Evolutionary conservation across 1,284 basidiomycete species (phyloP).

Genomic region (Naganishia sp.): DNA sequence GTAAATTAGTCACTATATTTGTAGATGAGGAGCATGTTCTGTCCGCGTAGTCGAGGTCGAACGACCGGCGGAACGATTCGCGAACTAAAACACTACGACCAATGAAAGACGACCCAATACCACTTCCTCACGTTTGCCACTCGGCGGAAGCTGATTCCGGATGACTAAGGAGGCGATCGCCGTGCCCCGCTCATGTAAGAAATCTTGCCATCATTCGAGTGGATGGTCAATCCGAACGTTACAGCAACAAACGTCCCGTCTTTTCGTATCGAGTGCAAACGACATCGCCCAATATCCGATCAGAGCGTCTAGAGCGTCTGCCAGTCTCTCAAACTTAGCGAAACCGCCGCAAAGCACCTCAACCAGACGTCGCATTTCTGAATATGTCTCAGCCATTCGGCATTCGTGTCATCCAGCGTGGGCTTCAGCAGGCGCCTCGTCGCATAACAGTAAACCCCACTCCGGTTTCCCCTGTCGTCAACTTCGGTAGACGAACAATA

Average conservation of each 20-base stretch:
- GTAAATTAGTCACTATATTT: not conserved
- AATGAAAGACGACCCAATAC: slow-evolving; percentile 2
- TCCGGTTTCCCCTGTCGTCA: not conserved
- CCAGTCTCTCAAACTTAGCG: not conserved
- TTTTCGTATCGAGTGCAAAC: no score
- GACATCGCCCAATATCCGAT: not conserved
- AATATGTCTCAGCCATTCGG: slow-evolving; percentile 18
- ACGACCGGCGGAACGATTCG: not conserved
- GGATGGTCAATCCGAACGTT: no score
- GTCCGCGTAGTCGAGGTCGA: not conserved
- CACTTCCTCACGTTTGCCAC: slow-evolving; percentile 11
- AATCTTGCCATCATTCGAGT: not conserved
- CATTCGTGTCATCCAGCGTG: slow-evolving; percentile 13
- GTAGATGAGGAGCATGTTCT: not conserved
- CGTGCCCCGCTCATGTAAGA: not conserved
- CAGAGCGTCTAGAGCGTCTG: not conserved
- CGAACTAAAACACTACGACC: not conserved
- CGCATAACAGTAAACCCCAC: not conserved
- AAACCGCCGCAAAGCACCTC: no score
- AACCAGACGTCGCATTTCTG: not conserved
- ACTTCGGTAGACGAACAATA: not conserved
- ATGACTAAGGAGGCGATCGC: slow-evolving; percentile 28
- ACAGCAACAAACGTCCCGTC: no score
- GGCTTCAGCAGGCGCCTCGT: slow-evolving; percentile 13
- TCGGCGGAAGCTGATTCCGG: slow-evolving; percentile 12